Evolutionary conservation across 2,329 filamentous ascomycete species (phyloP).

Genomic region (Aureobasidium sp.): DNA sequence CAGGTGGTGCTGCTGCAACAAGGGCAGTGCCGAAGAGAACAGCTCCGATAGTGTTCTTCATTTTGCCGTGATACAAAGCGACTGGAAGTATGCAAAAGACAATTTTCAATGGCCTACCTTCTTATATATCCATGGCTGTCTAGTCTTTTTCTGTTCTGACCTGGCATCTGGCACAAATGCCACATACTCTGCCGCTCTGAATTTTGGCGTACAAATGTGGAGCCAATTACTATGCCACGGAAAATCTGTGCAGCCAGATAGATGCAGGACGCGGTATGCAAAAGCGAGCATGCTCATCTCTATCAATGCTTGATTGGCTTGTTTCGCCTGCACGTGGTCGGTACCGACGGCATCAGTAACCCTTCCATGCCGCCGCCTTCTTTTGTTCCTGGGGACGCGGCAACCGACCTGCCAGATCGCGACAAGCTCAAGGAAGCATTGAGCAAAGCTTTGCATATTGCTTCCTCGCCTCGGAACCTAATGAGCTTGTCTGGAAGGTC

Average conservation of each 20-base stretch:
- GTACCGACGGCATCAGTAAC: constrained; percentile 2
- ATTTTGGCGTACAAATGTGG: background rate
- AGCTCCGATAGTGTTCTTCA: constrained; percentile 7
- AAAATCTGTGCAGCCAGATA: background rate
- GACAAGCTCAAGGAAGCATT: background rate
- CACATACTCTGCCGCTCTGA: background rate
- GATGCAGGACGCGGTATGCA: background rate
- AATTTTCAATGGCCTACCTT: background rate
- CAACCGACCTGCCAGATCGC: background rate
- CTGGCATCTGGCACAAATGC: background rate
- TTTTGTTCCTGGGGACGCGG: background rate
- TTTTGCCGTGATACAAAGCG: background rate
- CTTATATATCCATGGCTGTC: background rate
- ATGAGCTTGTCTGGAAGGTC: background rate
- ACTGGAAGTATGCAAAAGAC: background rate
- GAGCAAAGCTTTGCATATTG: background rate
- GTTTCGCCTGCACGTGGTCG: background rate
- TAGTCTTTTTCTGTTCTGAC: background rate
- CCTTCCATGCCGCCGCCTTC: background rate
- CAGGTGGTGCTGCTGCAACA: constrained; percentile 2
- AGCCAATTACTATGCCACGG: background rate
- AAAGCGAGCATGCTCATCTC: constrained; percentile 5
- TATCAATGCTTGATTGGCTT: background rate
- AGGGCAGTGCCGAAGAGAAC: constrained; percentile 1
- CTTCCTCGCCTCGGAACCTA: background rate